These are phyloP conservation scores for Penicillium manginii DNA, from an alignment of 495 filamentous ascomycete species.

Conservation along the genomic window DNA sequence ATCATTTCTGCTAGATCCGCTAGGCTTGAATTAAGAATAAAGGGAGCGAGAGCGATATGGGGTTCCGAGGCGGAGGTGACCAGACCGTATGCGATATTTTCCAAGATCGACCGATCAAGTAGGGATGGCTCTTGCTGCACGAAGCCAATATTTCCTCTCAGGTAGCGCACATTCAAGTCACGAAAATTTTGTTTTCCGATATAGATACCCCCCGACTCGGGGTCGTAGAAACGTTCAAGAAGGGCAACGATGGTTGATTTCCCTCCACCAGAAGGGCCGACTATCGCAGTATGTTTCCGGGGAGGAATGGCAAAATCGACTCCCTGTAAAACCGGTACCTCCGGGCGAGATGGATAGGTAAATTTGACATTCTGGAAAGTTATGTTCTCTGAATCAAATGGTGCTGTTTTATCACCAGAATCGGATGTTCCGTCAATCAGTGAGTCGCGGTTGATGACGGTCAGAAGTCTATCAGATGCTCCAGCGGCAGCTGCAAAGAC, in stretches of 20 bases:
- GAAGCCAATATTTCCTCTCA: conserved; percentile 62
- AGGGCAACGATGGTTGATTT: conserved; percentile 68
- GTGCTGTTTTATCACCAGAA: conserved; percentile 31
- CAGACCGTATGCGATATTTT: conserved; percentile 69
- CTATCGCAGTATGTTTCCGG: conserved; percentile 64
- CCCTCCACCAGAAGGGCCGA: conserved; percentile 70
- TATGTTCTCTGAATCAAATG: conserved; percentile 40
- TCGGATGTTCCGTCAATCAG: conserved; percentile 53
- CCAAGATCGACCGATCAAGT: conserved; percentile 64
- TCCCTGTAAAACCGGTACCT: conserved; percentile 53
- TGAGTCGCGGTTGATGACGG: conserved; percentile 55
- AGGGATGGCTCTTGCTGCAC: conserved; percentile 70
- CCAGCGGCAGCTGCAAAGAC: conserved; percentile 62
- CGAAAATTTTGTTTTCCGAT: conserved; percentile 56
- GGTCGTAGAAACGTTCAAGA: conserved; percentile 56
- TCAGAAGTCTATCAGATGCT: conserved; percentile 52
- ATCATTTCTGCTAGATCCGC: conserved; percentile 32
- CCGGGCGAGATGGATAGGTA: conserved; percentile 63
- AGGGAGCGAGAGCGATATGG: conserved; percentile 39
- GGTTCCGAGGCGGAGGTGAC: conserved; percentile 49
- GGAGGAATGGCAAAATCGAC: conserved; percentile 57
- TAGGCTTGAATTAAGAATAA: conserved; percentile 35
- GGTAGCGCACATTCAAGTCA: conserved; percentile 57
- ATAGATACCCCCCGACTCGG: conserved; percentile 41
- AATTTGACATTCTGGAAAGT: conserved; percentile 58